Evolutionary conservation across 257 asterid species (phyloP), one percentile per base, ranked within the genome.

Genomic region (Misopates orontium): DNA sequence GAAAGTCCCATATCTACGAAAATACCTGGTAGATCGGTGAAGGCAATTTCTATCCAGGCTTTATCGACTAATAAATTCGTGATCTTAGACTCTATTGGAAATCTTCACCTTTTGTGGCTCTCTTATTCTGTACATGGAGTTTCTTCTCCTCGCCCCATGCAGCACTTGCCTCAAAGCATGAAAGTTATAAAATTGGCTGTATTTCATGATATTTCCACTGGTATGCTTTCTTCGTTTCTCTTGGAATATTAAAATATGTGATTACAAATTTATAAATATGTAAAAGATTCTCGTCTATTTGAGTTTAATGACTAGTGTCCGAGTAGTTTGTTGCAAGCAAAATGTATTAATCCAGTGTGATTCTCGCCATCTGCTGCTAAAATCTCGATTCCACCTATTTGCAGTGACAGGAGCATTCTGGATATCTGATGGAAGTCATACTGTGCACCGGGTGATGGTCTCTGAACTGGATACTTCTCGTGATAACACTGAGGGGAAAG

Each of bases 391-490:
- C 70, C 56, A 19, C 80, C 76, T 50, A 56, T 59, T 69, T 81
- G 77, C 87, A 91, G 97, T 77, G 74, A 61, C 92, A 41, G 83
- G 71, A 70, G 73, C 74, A 59, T 59, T 91, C 65, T 91, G 97
- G 96, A 75, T 80, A 48, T 84, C 93, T n/a, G 97, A 91, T 86
- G 93, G 93, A 63, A 77, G 73, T 22, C 83, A 88, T 75, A 82
- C 84, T 31, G 77, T 91, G 40, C 95, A 88, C 78, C 73, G 78
- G 67, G 70, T 86, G 80, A 73, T 25, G 67, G 63, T 81, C 39
- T 67, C 90, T 28, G 92, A 78, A 18, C 36, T 76, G 62, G 90
- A 81, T 54, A 47, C 82, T 48, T 79, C 87, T 53, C 63, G 59
- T 40, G 79, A 66, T 61, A 82, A 78, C 63, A 54, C 70, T 45